phyloP scores from a whole-genome alignment of 192 early-diverging fungal genomes.

The Geranomyces variabilis region DNA sequence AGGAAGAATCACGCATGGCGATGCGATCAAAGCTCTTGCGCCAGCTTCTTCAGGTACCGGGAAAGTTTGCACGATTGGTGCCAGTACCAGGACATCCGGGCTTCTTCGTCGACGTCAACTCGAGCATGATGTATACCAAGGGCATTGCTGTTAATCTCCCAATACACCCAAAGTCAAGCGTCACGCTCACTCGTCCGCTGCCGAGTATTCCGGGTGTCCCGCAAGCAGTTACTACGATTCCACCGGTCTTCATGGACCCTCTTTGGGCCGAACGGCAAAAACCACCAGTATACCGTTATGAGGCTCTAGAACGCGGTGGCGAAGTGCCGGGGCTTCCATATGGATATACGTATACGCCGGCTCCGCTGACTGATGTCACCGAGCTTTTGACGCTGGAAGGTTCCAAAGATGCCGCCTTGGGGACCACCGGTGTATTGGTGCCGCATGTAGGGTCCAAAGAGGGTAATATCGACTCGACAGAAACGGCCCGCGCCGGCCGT shows the following conservation, averaged over 20 bases:
- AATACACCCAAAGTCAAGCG: conserved; percentile 58
- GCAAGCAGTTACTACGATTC: conserved; percentile 51
- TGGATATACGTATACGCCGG: conserved; percentile 56
- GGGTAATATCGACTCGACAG: background rate
- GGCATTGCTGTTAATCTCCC: conserved; percentile 56
- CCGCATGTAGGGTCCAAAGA: background rate
- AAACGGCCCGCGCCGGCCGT: background rate
- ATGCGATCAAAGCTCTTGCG: conserved; percentile 53
- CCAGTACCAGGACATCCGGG: conserved; percentile 55
- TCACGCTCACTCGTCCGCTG: conserved; percentile 52
- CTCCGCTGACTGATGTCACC: conserved; percentile 41
- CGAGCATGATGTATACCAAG: conserved; percentile 52
- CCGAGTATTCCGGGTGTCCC: conserved; percentile 63
- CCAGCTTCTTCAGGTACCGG: conserved; percentile 51
- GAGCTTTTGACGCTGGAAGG: background rate
- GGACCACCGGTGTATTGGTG: background rate
- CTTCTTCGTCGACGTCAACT: conserved; percentile 54
- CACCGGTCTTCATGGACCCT: conserved; percentile 58
- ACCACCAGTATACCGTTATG: conserved; percentile 47
- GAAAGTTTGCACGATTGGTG: conserved; percentile 46
- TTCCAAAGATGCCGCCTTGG: background rate
- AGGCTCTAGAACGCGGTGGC: conserved; percentile 52
- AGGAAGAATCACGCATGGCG: conserved; percentile 52
- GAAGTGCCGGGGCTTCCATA: conserved; percentile 51
- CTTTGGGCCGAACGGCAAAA: conserved; percentile 52